Conservation (phyloP, 805 yeast genomes). For the Candida hispaniensis region DNA sequence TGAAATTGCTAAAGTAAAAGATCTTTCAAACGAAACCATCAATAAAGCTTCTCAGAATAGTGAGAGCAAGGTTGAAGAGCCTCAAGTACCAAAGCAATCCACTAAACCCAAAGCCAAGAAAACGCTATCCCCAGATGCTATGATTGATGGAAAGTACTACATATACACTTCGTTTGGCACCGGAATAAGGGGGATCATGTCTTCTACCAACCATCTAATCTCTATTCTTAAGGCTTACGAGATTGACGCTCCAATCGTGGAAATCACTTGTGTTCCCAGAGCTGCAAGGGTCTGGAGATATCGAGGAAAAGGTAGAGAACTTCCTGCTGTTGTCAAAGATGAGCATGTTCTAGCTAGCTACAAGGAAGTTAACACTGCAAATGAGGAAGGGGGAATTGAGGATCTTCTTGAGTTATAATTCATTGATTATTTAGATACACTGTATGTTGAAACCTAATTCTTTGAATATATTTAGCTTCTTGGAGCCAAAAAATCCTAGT, state of each 20-base stretch:
- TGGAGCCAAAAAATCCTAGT: no score
- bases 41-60: no score
- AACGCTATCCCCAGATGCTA: conserved; percentile 12
- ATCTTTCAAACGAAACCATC: conserved; percentile 10
- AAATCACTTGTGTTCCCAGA: conserved; percentile 76
- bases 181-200: conserved; percentile 61
- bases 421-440: no score
- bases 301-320: conserved; percentile 49
- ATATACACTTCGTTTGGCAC: conserved; percentile 81
- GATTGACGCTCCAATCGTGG: conserved; percentile 56
- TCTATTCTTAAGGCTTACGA: conserved; percentile 69
- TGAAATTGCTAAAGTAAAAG: conserved; percentile 15
- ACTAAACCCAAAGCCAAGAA: conserved; percentile 11
- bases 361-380: conserved; percentile 14
- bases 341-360: conserved; percentile 60
- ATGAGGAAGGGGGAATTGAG: conserved; percentile 8
- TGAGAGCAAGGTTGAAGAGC: no score
- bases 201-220: conserved; percentile 63
- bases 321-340: conserved; percentile 81
- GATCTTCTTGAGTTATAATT: conserved; percentile 11
- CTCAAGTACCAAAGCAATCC: conserved; percentile 17
- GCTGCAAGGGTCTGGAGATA: conserved; percentile 80
- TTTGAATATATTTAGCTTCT: no score
- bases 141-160: conserved; percentile 28
- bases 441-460: no score